phyloP scores from a whole-genome alignment of 1,139 yeast genomes.

The Ashbya aceris region DNA sequence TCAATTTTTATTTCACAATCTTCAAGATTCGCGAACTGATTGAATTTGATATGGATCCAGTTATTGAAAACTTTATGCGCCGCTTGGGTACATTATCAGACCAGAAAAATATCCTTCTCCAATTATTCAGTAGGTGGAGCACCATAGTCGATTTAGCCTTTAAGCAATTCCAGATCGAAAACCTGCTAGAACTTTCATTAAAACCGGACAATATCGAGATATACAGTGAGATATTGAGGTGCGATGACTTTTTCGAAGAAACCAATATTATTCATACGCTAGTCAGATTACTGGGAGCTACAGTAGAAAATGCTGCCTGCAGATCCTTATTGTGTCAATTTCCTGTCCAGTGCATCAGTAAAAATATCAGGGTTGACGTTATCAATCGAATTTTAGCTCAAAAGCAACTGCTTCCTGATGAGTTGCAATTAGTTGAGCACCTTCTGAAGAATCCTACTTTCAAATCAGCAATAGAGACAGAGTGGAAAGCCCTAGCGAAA shows the following conservation, averaged over 20 bases:
- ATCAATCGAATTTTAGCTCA: conserved; percentile 31
- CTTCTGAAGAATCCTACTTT: conserved; percentile 42
- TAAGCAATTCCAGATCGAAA: conserved; percentile 14
- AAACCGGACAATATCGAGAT: conserved; percentile 13
- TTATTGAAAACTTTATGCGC: conserved; percentile 28
- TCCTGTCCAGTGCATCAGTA: conserved; percentile 46
- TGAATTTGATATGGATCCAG: conserved; percentile 21
- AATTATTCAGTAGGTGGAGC: conserved; percentile 46
- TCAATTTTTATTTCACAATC: conserved; percentile 32
- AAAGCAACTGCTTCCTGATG: conserved; percentile 7
- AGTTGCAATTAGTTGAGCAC: conserved; percentile 26
- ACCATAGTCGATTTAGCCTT: conserved; percentile 38
- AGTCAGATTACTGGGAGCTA: conserved; percentile 14
- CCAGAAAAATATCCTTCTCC: conserved; percentile 16
- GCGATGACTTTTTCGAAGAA: conserved; percentile 38
- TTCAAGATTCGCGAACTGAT: conserved; percentile 44
- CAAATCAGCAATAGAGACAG: conserved; percentile 42
- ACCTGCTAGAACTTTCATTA: conserved; percentile 11
- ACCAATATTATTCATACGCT: conserved; percentile 27
- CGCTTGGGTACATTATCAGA: conserved; percentile 16
- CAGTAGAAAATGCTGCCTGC: conserved; percentile 5
- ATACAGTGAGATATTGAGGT: conserved; percentile 15
- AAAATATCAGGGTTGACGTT: conserved; percentile 33
- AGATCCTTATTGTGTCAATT: conserved; percentile 19
- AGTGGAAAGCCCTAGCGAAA: conserved; percentile 28